Evolutionary conservation across 257 asterid species (phyloP).

Genomic region (Lycium barbarum): DNA sequence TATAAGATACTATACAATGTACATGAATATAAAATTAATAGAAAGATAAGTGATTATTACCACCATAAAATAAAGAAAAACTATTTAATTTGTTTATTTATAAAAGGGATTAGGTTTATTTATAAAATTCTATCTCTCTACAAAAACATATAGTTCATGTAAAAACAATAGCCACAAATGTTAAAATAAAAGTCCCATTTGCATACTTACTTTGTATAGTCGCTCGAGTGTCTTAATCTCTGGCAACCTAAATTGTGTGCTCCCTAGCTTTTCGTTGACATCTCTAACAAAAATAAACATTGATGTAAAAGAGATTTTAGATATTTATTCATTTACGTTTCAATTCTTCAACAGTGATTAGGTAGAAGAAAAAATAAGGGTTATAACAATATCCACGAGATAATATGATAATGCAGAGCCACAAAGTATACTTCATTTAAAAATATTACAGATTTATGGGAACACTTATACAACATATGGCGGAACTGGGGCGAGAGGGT

Average conservation of each 20-base stretch:
- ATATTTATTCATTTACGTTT: background rate
- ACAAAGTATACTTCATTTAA: too few species aligned
- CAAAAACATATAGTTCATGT: background rate
- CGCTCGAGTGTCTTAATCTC: slow-evolving; percentile 44
- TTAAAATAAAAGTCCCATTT: background rate
- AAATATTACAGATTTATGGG: too few species aligned
- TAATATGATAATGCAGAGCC: background rate
- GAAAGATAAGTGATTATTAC: too few species aligned
- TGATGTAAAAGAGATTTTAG: background rate
- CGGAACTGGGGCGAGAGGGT: too few species aligned
- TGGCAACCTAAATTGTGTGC: slow-evolving; percentile 74
- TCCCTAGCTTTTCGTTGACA: slow-evolving; percentile 60
- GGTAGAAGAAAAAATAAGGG: background rate
- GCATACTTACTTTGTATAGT: slow-evolving; percentile 52
- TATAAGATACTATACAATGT: too few species aligned
- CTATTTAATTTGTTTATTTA: too few species aligned
- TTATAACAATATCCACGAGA: background rate
- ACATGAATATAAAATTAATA: too few species aligned
- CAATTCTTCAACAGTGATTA: background rate
- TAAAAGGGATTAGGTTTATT: background rate
- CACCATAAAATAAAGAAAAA: too few species aligned
- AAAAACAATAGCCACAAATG: background rate
- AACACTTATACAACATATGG: too few species aligned
- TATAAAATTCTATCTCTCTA: too few species aligned
- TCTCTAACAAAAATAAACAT: slow-evolving; percentile 47